These are phyloP conservation scores for Aphanomyces euteiches DNA, from an alignment of 352 stramenopile species.

Conservation along the genomic window DNA sequence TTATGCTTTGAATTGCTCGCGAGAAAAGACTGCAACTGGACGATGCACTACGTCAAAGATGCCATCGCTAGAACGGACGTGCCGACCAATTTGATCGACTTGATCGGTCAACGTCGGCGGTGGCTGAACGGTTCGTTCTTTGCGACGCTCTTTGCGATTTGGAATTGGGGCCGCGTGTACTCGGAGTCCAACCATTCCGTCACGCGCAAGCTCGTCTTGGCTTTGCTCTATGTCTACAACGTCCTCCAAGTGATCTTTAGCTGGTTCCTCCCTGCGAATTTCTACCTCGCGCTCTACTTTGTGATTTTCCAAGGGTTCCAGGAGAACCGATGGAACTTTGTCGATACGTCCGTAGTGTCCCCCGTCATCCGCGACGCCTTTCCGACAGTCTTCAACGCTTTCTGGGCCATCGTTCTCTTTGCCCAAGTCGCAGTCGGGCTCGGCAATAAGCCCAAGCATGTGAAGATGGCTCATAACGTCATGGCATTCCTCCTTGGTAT, in stretches of 20 bases:
- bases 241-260: conserved; percentile 61
- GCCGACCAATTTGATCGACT: conserved; percentile 69
- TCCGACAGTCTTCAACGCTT: conserved; percentile 77
- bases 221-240: conserved; percentile 79
- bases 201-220: conserved; percentile 56
- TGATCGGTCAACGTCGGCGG: conserved; percentile 80
- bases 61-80: conserved; percentile 80
- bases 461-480: conserved; percentile 83
- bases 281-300: conserved; percentile 83
- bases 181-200: conserved; percentile 76
- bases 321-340: conserved; percentile 73
- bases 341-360: conserved; percentile 70
- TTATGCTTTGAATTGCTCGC: conserved; percentile 83
- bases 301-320: conserved; percentile 88
- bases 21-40: conserved; percentile 77
- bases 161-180: conserved; percentile 81
- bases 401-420: conserved; percentile 71
- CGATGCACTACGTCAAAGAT: conserved; percentile 85
- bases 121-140: conserved; percentile 88
- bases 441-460: conserved; percentile 85
- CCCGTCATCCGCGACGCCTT: conserved; percentile 51
- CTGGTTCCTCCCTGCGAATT: conserved; percentile 73
- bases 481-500: conserved; percentile 64
- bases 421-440: conserved; percentile 84
- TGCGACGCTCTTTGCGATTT: conserved; percentile 83